Evolutionary conservation across 176 grass and related monocot genomes (phyloP), one percentile per base, ranked within the genome.

Genomic region (Eragrostis curvula): DNA sequence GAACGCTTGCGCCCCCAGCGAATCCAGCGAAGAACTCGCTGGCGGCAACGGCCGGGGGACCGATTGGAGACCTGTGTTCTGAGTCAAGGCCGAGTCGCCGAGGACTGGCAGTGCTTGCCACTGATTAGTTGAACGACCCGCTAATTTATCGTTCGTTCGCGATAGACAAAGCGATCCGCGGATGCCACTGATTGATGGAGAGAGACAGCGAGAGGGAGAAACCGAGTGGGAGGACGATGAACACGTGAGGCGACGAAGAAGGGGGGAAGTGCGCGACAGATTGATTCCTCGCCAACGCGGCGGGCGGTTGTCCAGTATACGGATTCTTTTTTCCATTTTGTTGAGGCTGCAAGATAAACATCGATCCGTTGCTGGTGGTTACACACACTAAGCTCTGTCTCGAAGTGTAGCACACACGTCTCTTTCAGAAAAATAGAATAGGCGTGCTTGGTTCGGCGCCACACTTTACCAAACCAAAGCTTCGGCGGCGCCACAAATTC

Each of bases 51-150:
- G n/a, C 2, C 3, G 27, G 27, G 60, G 14, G 16, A 65, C 18
- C 28, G 62, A 18, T 66, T 21, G 9, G 32, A 39, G 17, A 41
- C 64, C 32, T 2, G 40, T 43, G 39, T 3, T 7, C 11, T 16
- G 15, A 40, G 76, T 70, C 60, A 80, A 84, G 81, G 64, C 70
- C 29, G 36, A 74, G 76, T 66, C 79, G 55, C 48, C 81, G 21
- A 41, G 63, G 61, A 18, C 77, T 62, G 55, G n/a, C 74, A 79
- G 61, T 40, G 59, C 23, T 30, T n/a, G 60, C 59, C 75, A n/a
- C 27, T 21, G 75, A 14, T 72, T 24, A 71, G 75, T 29, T 60
- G 47, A 18, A 47, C 49, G 21, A 49, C 27, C 17, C 39, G 9
- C 29, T 60, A 66, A 44, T 67, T 74, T 74, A 70, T 81, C 24